Evolutionary conservation across 2,329 filamentous ascomycete genomes (phyloP).

Genomic region (Golovinomyces cichoracearum): DNA sequence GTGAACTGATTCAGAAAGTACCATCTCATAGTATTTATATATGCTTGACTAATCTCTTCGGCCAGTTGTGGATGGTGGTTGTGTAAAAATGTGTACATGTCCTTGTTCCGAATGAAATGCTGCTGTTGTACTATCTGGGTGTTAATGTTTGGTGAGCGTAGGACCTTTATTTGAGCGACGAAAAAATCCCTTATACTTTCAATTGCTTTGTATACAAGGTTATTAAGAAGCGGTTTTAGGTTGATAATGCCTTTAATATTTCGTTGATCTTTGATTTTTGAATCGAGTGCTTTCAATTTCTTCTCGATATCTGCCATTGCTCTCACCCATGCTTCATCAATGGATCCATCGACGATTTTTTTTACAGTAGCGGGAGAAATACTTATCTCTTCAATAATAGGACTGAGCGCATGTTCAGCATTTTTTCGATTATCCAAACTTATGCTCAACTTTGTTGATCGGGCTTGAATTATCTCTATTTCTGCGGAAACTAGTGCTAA

Average conservation of each 20-base stretch:
- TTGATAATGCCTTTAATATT: slow-evolving; percentile 57
- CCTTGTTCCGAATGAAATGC: slow-evolving; percentile 66
- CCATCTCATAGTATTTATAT: slow-evolving; percentile 97
- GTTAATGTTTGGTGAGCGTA: slow-evolving; percentile 88
- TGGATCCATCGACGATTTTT: slow-evolving; percentile 64
- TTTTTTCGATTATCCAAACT: slow-evolving; percentile 70
- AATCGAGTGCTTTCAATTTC: slow-evolving; percentile 44
- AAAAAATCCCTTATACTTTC: slow-evolving; percentile 87
- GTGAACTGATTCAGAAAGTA: slow-evolving; percentile 84
- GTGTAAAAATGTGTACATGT: slow-evolving; percentile 63
- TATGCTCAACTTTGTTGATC: slow-evolving; percentile 59
- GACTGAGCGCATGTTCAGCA: slow-evolving; percentile 66
- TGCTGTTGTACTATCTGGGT: slow-evolving; percentile 92
- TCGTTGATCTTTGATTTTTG: slow-evolving; percentile 31
- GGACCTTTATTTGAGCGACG: slow-evolving; percentile 76
- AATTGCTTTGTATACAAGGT: slow-evolving; percentile 69
- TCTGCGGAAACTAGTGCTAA: slow-evolving; percentile 78
- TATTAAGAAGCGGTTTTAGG: slow-evolving; percentile 58
- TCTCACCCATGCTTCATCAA: slow-evolving; percentile 74
- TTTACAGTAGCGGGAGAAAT: slow-evolving; percentile 61
- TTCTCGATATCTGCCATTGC: slow-evolving; percentile 64
- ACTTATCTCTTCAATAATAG: slow-evolving; percentile 75
- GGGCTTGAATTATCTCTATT: slow-evolving; percentile 74
- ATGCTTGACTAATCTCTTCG: slow-evolving; percentile 74
- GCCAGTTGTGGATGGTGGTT: slow-evolving; percentile 60